Evolutionary conservation across 208 protist species (phyloP).

Genomic region (Crithidia mellificae): DNA sequence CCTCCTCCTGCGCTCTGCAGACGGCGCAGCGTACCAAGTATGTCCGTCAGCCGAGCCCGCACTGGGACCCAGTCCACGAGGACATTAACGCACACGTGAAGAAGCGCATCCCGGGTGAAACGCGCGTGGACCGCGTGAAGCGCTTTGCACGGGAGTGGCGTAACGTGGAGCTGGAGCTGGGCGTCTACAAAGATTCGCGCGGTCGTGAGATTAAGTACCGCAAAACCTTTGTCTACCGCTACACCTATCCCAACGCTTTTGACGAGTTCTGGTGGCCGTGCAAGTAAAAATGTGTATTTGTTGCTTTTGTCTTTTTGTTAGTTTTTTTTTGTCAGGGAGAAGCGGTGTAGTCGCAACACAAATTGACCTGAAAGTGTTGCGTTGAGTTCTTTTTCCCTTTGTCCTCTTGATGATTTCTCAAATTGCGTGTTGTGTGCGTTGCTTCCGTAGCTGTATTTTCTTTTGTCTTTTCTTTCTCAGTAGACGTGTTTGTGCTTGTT

Average conservation of each 20-base stretch:
- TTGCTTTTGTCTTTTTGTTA: no score
- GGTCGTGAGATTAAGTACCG: slow-evolving; percentile 89
- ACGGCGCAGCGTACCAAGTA: slow-evolving; percentile 68
- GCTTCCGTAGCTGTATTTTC: neutral
- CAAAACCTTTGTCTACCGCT: slow-evolving; percentile 91
- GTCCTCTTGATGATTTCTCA: neutral
- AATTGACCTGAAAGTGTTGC: neutral
- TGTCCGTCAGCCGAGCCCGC: slow-evolving; percentile 74
- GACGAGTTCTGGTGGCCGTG: slow-evolving; percentile 92
- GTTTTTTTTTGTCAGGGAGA: neutral
- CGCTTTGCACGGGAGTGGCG: slow-evolving; percentile 90
- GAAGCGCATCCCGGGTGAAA: slow-evolving; percentile 90
- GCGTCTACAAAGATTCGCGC: slow-evolving; percentile 86
- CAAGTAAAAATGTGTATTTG: slow-evolving; percentile 43
- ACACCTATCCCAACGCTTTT: slow-evolving; percentile 91
- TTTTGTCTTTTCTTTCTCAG: neutral
- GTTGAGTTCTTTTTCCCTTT: neutral
- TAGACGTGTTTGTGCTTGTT: neutral
- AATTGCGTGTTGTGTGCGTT: neutral
- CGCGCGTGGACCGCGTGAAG: slow-evolving; percentile 83
- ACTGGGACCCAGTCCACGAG: slow-evolving; percentile 89
- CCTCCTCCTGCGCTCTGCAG: slow-evolving; percentile 18
- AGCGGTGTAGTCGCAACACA: no score
- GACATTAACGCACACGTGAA: slow-evolving; percentile 92
- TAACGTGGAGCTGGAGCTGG: slow-evolving; percentile 89